These are phyloP conservation scores for Botrytis paeoniae DNA, from an alignment of 2,329 filamentous ascomycete species.

Conservation along the genomic window DNA sequence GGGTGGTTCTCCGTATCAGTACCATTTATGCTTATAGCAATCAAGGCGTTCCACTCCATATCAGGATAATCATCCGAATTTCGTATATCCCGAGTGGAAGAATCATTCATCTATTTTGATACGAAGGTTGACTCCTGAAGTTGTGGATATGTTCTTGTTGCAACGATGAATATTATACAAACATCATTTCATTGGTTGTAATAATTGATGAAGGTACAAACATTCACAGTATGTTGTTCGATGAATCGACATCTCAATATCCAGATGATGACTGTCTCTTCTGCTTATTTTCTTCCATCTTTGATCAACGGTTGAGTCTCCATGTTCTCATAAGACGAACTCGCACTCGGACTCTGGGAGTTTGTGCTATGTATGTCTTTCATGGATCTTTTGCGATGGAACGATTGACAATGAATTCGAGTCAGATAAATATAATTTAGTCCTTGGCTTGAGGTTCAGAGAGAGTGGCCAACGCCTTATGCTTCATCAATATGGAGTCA, in stretches of 20 bases:
- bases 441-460: neutral
- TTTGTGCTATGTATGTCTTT: no score
- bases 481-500: neutral
- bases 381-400: no score
- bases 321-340: no score
- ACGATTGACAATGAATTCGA: no score
- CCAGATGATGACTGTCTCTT: no score
- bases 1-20: neutral
- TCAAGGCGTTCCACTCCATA: neutral
- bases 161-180: neutral
- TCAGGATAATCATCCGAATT: neutral
- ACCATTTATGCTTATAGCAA: neutral
- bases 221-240: neutral
- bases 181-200: neutral
- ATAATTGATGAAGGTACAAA: neutral
- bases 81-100: neutral
- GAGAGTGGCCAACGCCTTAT: neutral
- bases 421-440: no score
- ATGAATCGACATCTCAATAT: neutral
- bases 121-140: neutral
- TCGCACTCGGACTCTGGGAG: no score
- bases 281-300: no score
- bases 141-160: neutral
- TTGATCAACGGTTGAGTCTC: no score
- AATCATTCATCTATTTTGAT: neutral